Evolutionary conservation across 306 rosid species (phyloP).

Genomic region (Cicer cuneatum): DNA sequence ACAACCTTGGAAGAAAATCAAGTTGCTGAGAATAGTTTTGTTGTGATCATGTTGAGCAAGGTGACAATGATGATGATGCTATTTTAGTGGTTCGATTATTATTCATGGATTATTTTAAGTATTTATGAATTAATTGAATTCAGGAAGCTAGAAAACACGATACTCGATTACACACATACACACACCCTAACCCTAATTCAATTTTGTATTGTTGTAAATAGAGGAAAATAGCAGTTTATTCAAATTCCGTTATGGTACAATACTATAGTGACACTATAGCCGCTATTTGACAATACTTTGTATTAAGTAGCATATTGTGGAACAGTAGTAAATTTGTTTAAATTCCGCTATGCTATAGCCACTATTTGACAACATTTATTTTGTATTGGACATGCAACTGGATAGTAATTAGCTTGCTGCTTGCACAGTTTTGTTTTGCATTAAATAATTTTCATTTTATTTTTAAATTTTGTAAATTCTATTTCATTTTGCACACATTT

Average conservation of each 20-base stretch:
- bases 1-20: constrained; percentile 75
- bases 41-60: constrained; percentile 80
- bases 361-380: too few relatives aligned
- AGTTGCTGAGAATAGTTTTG: constrained; percentile 75
- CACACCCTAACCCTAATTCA: neutral
- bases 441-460: neutral
- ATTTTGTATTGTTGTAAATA: neutral
- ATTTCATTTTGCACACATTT: neutral
- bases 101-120: neutral
- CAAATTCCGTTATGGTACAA: too few relatives aligned
- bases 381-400: neutral
- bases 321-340: too few relatives aligned
- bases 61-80: constrained; percentile 45
- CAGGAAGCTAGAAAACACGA: neutral
- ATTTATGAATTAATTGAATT: neutral
- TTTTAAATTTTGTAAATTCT: neutral
- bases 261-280: too few relatives aligned
- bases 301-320: too few relatives aligned
- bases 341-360: too few relatives aligned
- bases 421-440: neutral
- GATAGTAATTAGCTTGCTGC: neutral
- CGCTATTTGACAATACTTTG: too few relatives aligned
- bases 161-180: neutral
- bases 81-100: constrained; percentile 1
- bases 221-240: too few relatives aligned